Evolutionary conservation across 1,284 basidiomycete species (phyloP), one percentile per base, ranked within the genome.

Genomic region (Peniophora sp.): DNA sequence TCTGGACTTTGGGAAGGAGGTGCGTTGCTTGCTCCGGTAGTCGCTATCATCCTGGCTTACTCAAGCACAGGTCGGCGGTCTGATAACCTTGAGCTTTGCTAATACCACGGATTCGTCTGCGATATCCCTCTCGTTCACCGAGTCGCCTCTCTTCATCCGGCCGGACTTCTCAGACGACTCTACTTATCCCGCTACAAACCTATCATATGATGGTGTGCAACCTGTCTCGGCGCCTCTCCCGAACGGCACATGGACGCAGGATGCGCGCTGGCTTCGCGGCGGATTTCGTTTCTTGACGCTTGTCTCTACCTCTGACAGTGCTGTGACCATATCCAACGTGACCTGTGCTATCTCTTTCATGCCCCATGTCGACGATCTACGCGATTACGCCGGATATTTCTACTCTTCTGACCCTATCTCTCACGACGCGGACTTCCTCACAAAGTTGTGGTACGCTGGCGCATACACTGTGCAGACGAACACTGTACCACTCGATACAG

Each of bases 401-500:
- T 76, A 67, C 51, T 71, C 79, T 1, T 54, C 58, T 8, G 76
- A 81, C 54, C 70, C 71, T 0, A 64, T 54, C 0, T 76, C 68
- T 46, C 60, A 70, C n/a, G 79, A 80, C 57, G 49, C 57, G 24
- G 66, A 78, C 52, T 78, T 79, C 54, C 58, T 79, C 58, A 80
- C 74, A 0, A 80, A 79, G 76, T 69, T 80, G 3, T 82, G 79
- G 79, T 81, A 80, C 57, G 69, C 79, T 0, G 79, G 79, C 6
- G 79, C 78, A 5, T 82, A 81, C 57, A 82, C 79, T 0, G 76
- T 82, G 9, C 79, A 82, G 58, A 80, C 79, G 0, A 78, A 79
- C 53, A 76, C 74, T 0, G 75, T 81, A 0, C 67, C 78, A 0
- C 49, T 80, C 17, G 52, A 81, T 52, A 79, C 76, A 0, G 79